These are phyloP conservation scores for Prototheca wickerhamii DNA, from an alignment of 163 green algal genomes.

Conservation along the genomic window DNA sequence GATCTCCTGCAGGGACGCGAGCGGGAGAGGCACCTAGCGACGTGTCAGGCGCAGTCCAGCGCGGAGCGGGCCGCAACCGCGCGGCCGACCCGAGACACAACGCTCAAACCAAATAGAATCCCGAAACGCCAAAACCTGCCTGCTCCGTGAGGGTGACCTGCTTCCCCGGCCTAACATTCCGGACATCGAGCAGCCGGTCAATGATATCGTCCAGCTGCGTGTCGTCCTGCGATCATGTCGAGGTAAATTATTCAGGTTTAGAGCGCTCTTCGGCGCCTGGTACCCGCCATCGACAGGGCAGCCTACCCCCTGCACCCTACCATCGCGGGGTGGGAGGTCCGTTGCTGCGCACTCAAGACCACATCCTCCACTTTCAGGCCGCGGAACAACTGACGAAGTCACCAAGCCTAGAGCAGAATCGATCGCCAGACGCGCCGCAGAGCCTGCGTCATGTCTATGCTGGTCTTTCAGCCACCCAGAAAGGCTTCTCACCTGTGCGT, in stretches of 20 bases:
- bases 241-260: neutral
- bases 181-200: constrained; percentile 83
- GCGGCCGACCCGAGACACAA: no score
- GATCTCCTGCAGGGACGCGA: constrained; percentile 77
- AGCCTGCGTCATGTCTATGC: no score
- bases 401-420: neutral
- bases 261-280: neutral
- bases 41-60: no score
- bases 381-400: neutral
- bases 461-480: no score
- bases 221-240: constrained; percentile 45
- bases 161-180: constrained; percentile 81
- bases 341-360: neutral
- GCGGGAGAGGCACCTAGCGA: no score
- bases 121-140: neutral
- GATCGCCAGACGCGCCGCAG: no score
- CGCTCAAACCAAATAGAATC: neutral
- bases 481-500: no score
- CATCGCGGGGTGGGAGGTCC: neutral
- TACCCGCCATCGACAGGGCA: neutral
- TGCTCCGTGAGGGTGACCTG: constrained; percentile 87
- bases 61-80: no score
- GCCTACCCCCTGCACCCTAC: no score
- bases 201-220: constrained; percentile 91
- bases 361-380: neutral